Percentiles rank a stretch among this genome's conserved stretches.
phyloP scores from a whole-genome alignment of 1,284 basidiomycete genomes.

The Fistulina hepatica region DNA sequence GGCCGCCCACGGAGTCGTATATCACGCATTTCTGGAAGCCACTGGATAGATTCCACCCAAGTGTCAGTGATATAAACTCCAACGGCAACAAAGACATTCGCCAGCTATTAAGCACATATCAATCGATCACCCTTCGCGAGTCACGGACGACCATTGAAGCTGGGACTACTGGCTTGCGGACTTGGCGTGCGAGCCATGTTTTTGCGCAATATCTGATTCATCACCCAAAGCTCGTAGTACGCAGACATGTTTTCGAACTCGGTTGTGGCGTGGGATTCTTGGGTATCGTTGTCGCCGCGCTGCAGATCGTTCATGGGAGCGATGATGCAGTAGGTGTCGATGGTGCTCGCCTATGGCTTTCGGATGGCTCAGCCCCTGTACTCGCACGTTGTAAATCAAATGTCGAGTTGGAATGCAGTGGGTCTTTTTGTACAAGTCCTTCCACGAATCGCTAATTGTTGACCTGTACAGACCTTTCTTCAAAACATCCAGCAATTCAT shows the following conservation, averaged over 20 bases:
- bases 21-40: conserved; percentile 60
- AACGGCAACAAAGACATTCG: background rate
- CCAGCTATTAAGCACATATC: conserved; percentile 22
- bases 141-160: conserved; percentile 59
- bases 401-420: conserved; percentile 52
- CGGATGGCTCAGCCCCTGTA: conserved; percentile 56
- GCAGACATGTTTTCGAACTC: conserved; percentile 50
- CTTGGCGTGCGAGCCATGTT: conserved; percentile 64
- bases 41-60: too few species aligned
- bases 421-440: conserved; percentile 18
- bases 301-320: conserved; percentile 29
- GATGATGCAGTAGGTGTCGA: conserved; percentile 6
- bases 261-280: conserved; percentile 67
- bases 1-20: conserved; percentile 44
- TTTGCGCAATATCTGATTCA: conserved; percentile 50
- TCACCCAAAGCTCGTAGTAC: conserved; percentile 41
- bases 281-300: conserved; percentile 45
- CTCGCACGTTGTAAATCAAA: conserved; percentile 51
- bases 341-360: conserved; percentile 40
- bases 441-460: conserved; percentile 2
- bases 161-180: conserved; percentile 68
- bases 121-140: conserved; percentile 51
- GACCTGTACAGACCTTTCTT: conserved; percentile 36
- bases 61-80: background rate
- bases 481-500: conserved; percentile 32